These are phyloP conservation scores for Claviceps humidiphila DNA, from an alignment of 2,329 filamentous ascomycete species.

Conservation along the genomic window DNA sequence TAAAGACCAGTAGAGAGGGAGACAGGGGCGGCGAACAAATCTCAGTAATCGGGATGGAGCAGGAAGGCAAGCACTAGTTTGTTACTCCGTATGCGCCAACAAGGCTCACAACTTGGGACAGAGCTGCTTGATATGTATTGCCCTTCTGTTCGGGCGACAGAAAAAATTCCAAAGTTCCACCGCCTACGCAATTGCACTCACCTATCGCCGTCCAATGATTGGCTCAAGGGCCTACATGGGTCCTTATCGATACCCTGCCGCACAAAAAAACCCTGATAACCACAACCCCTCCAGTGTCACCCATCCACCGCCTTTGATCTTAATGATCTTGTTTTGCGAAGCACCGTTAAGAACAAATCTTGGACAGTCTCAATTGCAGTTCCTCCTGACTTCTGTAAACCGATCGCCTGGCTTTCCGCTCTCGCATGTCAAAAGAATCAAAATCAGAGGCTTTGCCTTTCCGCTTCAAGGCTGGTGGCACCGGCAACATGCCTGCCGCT, in stretches of 20 bases:
- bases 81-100: background rate
- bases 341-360: background rate
- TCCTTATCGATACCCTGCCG: slow-evolving; percentile 17
- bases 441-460: slow-evolving; percentile 63
- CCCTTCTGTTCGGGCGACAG: slow-evolving; percentile 1
- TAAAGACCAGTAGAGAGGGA: background rate
- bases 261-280: slow-evolving; percentile 26
- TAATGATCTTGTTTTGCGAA: background rate
- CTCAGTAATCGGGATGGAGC: background rate
- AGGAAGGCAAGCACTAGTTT: too few species aligned
- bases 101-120: background rate
- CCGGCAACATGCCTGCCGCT: slow-evolving; percentile 61
- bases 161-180: slow-evolving; percentile 21
- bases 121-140: background rate
- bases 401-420: background rate
- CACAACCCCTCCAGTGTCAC: slow-evolving; percentile 21
- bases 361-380: background rate
- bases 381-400: background rate
- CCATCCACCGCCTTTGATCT: slow-evolving; percentile 10
- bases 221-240: slow-evolving; percentile 5
- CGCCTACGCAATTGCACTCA: slow-evolving; percentile 8
- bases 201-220: slow-evolving; percentile 17
- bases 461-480: slow-evolving; percentile 72
- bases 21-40: background rate
- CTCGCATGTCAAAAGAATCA: slow-evolving; percentile 9